A percentile compares a stretch with the other conserved stretches of the same genome.
phyloP scores from a whole-genome alignment of 345 rosid species.

The Dimocarpus longan region DNA sequence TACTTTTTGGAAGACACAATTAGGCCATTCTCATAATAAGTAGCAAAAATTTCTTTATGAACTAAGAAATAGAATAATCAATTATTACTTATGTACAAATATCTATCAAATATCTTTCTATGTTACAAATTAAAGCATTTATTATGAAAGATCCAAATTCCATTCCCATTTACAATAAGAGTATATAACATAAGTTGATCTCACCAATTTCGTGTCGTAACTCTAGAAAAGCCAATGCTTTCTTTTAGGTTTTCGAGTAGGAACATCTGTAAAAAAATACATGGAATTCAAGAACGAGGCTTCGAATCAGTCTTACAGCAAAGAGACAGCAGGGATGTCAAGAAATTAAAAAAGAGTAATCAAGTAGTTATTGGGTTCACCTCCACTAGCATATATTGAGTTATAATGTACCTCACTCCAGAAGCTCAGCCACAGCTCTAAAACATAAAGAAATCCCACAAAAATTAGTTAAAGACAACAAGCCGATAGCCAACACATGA shows the following conservation, averaged over 20 bases:
- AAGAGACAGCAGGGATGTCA: background rate
- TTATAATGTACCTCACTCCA: conserved; percentile 99
- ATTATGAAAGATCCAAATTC: background rate
- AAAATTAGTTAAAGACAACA: background rate
- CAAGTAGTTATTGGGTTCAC: conserved; percentile 31
- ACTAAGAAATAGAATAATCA: background rate
- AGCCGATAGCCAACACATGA: too few species aligned
- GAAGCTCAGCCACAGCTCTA: conserved; percentile 92
- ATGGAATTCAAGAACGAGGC: background rate
- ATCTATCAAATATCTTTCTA: background rate
- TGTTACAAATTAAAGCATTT: background rate
- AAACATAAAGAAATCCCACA: conserved; percentile 13
- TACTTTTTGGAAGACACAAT: background rate
- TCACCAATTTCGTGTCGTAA: background rate
- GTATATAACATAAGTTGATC: background rate
- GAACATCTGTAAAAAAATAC: conserved; percentile 66
- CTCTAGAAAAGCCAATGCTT: conserved; percentile 82
- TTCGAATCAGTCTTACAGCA: conserved; percentile 6
- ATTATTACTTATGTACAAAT: background rate
- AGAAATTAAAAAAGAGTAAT: background rate
- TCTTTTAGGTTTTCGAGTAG: conserved; percentile 56
- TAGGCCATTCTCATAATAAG: background rate
- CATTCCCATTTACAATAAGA: background rate
- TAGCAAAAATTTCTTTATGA: too few species aligned
- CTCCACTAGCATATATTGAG: conserved; percentile 83